These are phyloP conservation scores for Calonectria crousiana DNA, from an alignment of 2,329 filamentous ascomycete species.

Conservation along the genomic window DNA sequence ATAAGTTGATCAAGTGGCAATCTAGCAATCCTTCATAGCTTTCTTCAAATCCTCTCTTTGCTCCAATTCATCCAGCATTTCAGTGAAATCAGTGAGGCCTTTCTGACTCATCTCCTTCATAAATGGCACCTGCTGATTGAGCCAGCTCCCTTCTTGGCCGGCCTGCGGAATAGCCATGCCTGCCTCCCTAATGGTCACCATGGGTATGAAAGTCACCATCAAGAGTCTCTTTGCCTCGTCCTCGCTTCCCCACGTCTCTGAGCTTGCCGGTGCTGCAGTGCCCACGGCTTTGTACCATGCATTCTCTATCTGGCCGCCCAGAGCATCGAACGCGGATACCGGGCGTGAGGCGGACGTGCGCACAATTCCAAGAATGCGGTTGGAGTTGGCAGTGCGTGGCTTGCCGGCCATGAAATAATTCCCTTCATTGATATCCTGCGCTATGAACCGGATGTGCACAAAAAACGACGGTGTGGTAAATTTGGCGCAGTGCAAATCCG, in stretches of 20 bases:
- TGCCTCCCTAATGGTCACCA: slow-evolving; percentile 34
- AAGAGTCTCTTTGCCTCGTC: slow-evolving; percentile 26
- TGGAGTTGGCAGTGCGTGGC: slow-evolving; percentile 14
- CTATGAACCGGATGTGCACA: slow-evolving; percentile 33
- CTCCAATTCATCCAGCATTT: slow-evolving; percentile 14
- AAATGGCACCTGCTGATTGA: slow-evolving; percentile 22
- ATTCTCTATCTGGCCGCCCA: slow-evolving; percentile 27
- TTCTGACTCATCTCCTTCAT: slow-evolving; percentile 26
- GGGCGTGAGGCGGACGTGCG: slow-evolving; percentile 26
- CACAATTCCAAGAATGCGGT: slow-evolving; percentile 36
- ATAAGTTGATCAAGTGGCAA: not conserved
- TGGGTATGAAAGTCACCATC: slow-evolving; percentile 33
- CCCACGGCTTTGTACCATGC: slow-evolving; percentile 27
- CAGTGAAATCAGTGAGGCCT: not conserved
- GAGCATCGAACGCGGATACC: slow-evolving; percentile 26
- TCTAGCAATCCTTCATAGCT: not conserved
- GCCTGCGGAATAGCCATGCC: slow-evolving; percentile 36
- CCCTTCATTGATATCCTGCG: not conserved
- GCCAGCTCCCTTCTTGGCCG: slow-evolving; percentile 32
- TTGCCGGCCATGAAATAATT: slow-evolving; percentile 34
- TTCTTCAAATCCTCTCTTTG: slow-evolving; percentile 24
- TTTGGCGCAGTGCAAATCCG: slow-evolving; percentile 26
- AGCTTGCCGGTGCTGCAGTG: not conserved
- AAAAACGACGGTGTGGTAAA: slow-evolving; percentile 34
- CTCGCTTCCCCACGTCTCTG: not conserved